phyloP scores from a whole-genome alignment of 202 grass and related monocot genomes.

The Schoenoplectus triqueter region DNA sequence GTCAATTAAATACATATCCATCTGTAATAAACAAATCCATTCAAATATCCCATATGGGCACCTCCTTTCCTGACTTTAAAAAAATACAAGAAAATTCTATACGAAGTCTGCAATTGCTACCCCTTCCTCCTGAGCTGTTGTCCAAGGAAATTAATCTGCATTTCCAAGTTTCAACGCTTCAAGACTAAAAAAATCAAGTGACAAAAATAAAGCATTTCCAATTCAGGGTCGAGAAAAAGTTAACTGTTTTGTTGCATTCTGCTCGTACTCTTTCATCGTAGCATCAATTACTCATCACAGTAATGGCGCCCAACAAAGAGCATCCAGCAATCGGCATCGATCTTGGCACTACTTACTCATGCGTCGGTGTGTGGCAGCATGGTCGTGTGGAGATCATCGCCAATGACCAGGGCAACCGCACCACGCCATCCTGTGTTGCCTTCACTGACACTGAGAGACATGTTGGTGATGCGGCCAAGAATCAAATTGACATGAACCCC shows the following conservation, averaged over 20 bases:
- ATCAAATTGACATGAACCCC: conserved; percentile 73
- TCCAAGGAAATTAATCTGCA: neutral
- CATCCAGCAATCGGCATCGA: conserved; percentile 11
- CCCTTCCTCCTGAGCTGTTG: neutral
- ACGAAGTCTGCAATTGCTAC: neutral
- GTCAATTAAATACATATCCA: neutral
- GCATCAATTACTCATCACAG: neutral
- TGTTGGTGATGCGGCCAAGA: conserved; percentile 84
- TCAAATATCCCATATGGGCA: neutral
- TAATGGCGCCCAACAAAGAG: conserved; percentile 2
- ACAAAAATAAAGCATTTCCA: neutral
- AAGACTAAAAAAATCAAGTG: neutral
- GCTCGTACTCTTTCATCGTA: neutral
- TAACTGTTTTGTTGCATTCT: neutral
- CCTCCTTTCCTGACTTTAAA: neutral
- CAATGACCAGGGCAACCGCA: conserved; percentile 94
- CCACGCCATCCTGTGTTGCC: conserved; percentile 80
- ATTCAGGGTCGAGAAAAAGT: neutral
- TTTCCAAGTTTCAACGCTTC: neutral
- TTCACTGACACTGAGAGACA: conserved; percentile 86
- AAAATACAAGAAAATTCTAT: neutral
- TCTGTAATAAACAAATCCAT: neutral
- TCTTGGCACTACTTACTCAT: conserved; percentile 53
- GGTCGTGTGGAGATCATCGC: conserved; percentile 75
- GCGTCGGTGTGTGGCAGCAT: conserved; percentile 68